Percentiles rank a stretch among this genome's conserved stretches.
Conservation (phyloP, 495 filamentous ascomycete genomes). For the Aspergillus egyptiacus region DNA sequence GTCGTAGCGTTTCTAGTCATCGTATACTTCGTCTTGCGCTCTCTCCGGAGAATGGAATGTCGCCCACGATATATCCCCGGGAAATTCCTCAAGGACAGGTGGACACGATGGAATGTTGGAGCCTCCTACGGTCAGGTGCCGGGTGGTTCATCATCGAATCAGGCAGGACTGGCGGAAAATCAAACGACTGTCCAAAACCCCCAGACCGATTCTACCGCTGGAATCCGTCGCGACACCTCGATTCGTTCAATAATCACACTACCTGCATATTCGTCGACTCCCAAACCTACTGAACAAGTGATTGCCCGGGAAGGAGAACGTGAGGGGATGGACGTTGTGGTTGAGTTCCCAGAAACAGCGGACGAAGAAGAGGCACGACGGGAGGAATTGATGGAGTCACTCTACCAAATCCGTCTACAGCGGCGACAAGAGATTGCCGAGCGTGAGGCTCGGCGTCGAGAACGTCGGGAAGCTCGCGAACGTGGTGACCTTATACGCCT, state of each 20-base stretch:
- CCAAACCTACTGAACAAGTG: constrained; percentile 73
- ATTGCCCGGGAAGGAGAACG: constrained; percentile 88
- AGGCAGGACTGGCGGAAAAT: constrained; percentile 19
- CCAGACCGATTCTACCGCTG: constrained; percentile 25
- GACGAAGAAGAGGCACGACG: constrained; percentile 72
- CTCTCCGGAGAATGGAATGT: constrained; percentile 42
- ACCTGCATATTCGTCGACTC: constrained; percentile 67
- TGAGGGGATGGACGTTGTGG: constrained; percentile 82
- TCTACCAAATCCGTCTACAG: constrained; percentile 83
- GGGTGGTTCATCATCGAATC: constrained; percentile 22
- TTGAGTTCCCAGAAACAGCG: constrained; percentile 71
- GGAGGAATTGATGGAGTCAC: constrained; percentile 87
- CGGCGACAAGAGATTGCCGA: constrained; percentile 70
- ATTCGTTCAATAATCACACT: constrained; percentile 89
- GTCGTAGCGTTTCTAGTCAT: constrained; percentile 36
- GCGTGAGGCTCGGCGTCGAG: constrained; percentile 63
- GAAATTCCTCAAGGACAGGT: constrained; percentile 50
- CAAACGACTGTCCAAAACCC: constrained; percentile 19
- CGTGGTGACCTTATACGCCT: constrained; percentile 61
- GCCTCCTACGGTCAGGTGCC: constrained; percentile 37
- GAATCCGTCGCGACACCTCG: constrained; percentile 75
- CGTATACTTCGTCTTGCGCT: constrained; percentile 42
- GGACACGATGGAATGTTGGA: constrained; percentile 54
- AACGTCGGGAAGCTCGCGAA: constrained; percentile 61
- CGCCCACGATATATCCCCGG: constrained; percentile 56